Conservation (phyloP, 257 asterid genomes). For the Petrea volubilis region DNA sequence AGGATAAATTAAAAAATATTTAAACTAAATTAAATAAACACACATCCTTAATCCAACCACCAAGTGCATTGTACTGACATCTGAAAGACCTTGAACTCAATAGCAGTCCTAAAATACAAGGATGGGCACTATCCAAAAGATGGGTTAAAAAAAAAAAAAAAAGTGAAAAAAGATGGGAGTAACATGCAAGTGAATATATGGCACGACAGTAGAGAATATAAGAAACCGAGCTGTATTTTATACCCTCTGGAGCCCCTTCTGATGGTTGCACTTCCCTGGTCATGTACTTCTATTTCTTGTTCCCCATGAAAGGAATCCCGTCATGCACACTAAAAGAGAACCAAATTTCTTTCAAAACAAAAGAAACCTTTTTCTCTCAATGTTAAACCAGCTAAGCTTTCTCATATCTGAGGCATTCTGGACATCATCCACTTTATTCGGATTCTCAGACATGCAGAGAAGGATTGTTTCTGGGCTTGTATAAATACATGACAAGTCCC, state of each 20-base stretch:
- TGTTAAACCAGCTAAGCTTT: slow-evolving; percentile 43
- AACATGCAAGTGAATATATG: slow-evolving; percentile 57
- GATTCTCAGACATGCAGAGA: slow-evolving; percentile 44
- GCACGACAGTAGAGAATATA: slow-evolving; percentile 30
- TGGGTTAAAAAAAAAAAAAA: slow-evolving; percentile 22
- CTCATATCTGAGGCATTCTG: slow-evolving; percentile 27
- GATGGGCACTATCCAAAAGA: background rate
- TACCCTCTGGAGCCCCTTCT: background rate
- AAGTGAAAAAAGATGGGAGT: slow-evolving; percentile 22
- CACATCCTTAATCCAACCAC: too few species aligned
- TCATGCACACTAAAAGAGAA: slow-evolving; percentile 11
- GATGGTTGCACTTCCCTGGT: background rate
- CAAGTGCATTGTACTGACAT: too few species aligned
- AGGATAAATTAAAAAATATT: too few species aligned
- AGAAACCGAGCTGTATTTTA: slow-evolving; percentile 32
- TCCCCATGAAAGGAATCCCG: slow-evolving; percentile 66
- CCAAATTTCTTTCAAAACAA: slow-evolving; percentile 38
- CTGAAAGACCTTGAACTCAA: too few species aligned
- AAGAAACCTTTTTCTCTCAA: slow-evolving; percentile 53
- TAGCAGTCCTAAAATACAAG: too few species aligned
- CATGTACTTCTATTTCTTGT: slow-evolving; percentile 59
- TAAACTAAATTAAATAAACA: too few species aligned
- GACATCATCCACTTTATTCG: slow-evolving; percentile 53
- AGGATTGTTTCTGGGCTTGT: slow-evolving; percentile 3
- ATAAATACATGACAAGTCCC: slow-evolving; percentile 14